A percentile compares a stretch with the other conserved stretches of the same genome.
Evolutionary conservation across 2,329 filamentous ascomycete genomes (phyloP).

Genomic region (Didymella lethalis): DNA sequence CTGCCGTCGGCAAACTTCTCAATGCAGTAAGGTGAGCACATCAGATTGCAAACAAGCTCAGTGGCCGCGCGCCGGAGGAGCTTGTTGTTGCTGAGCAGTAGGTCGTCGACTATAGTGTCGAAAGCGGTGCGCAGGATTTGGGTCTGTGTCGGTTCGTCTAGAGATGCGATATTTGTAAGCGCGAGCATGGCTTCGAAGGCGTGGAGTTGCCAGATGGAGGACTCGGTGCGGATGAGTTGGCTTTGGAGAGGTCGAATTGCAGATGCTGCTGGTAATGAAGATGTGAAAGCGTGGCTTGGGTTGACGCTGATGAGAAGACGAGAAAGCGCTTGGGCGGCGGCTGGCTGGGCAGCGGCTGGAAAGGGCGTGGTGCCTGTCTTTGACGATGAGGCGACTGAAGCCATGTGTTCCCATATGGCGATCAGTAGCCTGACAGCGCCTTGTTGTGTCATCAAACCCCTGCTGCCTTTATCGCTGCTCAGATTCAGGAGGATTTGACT

Average conservation of each 20-base stretch:
- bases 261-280: constrained; percentile 73
- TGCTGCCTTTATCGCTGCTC: constrained; percentile 74
- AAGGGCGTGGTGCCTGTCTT: constrained; percentile 51
- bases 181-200: constrained; percentile 91
- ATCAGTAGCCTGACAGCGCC: constrained; percentile 89
- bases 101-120: constrained; percentile 76
- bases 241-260: constrained; percentile 83
- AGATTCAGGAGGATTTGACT: constrained; percentile 80
- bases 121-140: constrained; percentile 78
- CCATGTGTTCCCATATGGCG: constrained; percentile 69
- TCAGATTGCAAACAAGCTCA: constrained; percentile 91
- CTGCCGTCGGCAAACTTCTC: constrained; percentile 72
- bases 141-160: constrained; percentile 68
- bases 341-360: constrained; percentile 52
- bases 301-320: constrained; percentile 88
- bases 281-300: constrained; percentile 82
- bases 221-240: constrained; percentile 71
- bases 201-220: constrained; percentile 75
- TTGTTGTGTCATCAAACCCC: constrained; percentile 86
- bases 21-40: constrained; percentile 72
- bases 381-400: constrained; percentile 51
- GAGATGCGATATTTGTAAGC: constrained; percentile 88
- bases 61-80: constrained; percentile 83
- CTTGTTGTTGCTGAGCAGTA: constrained; percentile 77
- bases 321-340: constrained; percentile 80